phyloP scores from a whole-genome alignment of 768 basidiomycete genomes.

The Tulasnella calospora region DNA sequence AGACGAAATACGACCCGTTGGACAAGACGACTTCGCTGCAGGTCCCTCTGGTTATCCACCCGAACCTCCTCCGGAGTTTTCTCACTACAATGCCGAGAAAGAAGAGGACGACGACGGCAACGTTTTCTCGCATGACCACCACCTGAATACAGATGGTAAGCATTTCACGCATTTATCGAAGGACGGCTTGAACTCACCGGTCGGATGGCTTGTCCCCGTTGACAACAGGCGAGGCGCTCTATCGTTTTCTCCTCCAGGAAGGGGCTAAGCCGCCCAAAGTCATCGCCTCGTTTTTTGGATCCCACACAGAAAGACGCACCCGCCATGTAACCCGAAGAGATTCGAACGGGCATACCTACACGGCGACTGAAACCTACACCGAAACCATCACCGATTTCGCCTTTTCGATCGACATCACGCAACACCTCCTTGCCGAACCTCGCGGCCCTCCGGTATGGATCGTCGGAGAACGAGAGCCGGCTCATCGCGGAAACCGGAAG shows the following conservation, averaged over 20 bases:
- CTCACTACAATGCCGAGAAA: conserved; percentile 61
- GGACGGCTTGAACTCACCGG: not conserved
- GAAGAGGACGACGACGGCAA: conserved; percentile 47
- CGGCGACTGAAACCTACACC: conserved; percentile 48
- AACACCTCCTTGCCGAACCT: conserved; percentile 37
- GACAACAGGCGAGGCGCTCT: conserved; percentile 57
- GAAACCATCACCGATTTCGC: conserved; percentile 66
- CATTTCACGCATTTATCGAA: not conserved
- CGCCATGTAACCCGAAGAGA: conserved; percentile 41
- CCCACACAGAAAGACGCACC: conserved; percentile 51
- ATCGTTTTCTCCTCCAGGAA: conserved; percentile 64
- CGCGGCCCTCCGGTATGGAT: conserved; percentile 50
- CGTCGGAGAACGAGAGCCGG: conserved; percentile 57
- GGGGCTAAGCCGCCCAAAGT: conserved; percentile 45
- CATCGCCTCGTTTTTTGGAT: conserved; percentile 49
- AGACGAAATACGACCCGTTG: not conserved
- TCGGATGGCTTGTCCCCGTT: conserved; percentile 35
- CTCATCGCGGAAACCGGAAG: conserved; percentile 60
- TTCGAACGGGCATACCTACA: not conserved
- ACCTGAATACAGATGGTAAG: conserved; percentile 60
- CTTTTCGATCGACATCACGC: conserved; percentile 56
- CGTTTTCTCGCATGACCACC: conserved; percentile 64
- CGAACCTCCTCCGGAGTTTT: conserved; percentile 53
- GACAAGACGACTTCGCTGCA: not conserved
- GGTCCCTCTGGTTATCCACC: not conserved